Evolutionary conservation across 2,329 filamentous ascomycete genomes (phyloP), one percentile per base, ranked within the genome.

Genomic region (Penicillium corylophilum): DNA sequence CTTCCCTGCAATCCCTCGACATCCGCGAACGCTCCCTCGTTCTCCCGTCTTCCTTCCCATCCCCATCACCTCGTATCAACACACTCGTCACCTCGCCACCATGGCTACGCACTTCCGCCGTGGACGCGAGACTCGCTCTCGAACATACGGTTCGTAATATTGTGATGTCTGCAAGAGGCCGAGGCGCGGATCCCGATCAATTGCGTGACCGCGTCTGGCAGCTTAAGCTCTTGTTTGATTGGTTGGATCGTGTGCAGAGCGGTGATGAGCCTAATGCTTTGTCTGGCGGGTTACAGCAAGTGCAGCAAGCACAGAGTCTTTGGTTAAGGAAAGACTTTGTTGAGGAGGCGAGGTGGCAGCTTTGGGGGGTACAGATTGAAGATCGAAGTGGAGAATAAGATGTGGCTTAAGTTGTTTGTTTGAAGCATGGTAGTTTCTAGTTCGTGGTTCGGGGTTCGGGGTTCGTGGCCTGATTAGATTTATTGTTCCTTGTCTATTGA

Each of bases 101-200:
- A 7, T 82, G 81, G 60, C 76, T 80, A 8, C 76, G 78, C 28
- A 75, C 77, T 4, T 87, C 83, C 5, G 79, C 82, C 0, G 83
- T 95, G 1, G 92, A 96, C 66, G 83, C 85, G 28, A 78, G 87
- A 35, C 73, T 96, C 23, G 82, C 86, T 51, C 77, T 96, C 43
- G 82, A 82, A 48, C 74, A 72, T 47, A 79, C 73, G 9, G 64
- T 73, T 26, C 64, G 62, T 18, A 67, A 68, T 31, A 55, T 70
- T 16, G 54, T 72, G 20, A 64, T 61, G 31, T 67, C 69, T 2
- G 66, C 66, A 5, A 58, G 56, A 16, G 66, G 69, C 2, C 63
- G 54, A 53, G 66, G 50, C 57, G 71, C 64, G 6, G 64, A 66
- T 40, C 61, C 64, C 1, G 79, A 78, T 49, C 74, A 76, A 53